Evolutionary conservation across 208 protist species (phyloP).

Genomic region (Leishmania braziliensis): DNA sequence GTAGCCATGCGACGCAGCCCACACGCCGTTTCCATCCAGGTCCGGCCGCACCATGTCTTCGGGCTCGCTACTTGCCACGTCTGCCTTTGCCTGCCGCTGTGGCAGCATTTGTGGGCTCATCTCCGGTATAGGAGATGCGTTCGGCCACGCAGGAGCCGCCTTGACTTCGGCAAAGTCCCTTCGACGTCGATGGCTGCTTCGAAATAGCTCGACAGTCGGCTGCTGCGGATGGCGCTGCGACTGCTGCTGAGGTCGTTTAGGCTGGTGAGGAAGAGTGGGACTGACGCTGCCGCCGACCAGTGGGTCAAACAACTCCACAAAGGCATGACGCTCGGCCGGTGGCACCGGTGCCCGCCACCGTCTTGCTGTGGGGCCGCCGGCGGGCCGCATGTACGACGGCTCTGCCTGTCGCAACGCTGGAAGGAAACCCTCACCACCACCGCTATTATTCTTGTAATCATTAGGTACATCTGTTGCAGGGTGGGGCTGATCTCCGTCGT

Average conservation of each 20-base stretch:
- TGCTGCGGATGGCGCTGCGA: not conserved
- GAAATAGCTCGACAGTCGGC: not conserved
- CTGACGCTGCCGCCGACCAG: not conserved
- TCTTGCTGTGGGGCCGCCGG: no score
- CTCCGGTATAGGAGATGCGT: not conserved
- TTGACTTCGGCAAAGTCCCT: not conserved
- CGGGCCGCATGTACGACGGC: not conserved
- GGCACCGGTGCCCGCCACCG: not conserved
- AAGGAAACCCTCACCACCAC: not conserved
- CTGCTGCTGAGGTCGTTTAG: not conserved
- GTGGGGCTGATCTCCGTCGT: not conserved
- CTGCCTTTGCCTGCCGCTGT: not conserved
- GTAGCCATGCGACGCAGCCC: not conserved
- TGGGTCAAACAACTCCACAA: slow-evolving; percentile 2
- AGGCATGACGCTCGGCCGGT: not conserved
- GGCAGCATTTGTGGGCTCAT: not conserved
- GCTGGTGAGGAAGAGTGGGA: not conserved
- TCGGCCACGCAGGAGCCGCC: not conserved
- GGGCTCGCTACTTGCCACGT: not conserved
- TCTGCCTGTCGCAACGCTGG: not conserved
- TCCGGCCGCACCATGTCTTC: not conserved
- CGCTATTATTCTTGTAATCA: not conserved
- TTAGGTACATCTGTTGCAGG: not conserved
- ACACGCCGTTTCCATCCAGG: no score
- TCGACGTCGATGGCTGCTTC: not conserved